Evolutionary conservation across 352 stramenopile species (phyloP).

Genomic region (Phytopythium kandeliae): DNA sequence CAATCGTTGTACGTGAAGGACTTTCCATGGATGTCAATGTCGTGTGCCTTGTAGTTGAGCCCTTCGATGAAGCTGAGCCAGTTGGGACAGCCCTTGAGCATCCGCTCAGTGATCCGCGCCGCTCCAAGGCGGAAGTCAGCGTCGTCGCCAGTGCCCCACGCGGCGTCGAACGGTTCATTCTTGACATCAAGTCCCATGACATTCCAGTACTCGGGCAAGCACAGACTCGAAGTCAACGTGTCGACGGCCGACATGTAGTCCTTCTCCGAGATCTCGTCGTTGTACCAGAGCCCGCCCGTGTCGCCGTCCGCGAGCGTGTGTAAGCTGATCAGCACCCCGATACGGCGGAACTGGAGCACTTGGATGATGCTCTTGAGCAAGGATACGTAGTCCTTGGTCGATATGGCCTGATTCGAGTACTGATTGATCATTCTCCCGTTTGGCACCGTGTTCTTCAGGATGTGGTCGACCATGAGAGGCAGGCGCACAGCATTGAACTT

Average conservation of each 20-base stretch:
- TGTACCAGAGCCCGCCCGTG: constrained; percentile 38
- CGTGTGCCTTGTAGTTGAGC: constrained; percentile 20
- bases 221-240: constrained; percentile 38
- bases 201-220: constrained; percentile 49
- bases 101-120: constrained; percentile 43
- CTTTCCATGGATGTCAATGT: constrained; percentile 21
- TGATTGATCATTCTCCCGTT: constrained; percentile 23
- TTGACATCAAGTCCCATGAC: constrained; percentile 56
- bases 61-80: constrained; percentile 53
- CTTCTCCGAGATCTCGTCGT: constrained; percentile 22
- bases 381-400: constrained; percentile 22
- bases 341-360: constrained; percentile 18
- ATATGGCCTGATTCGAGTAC: constrained; percentile 22
- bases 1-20: constrained; percentile 25
- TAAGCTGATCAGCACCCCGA: constrained; percentile 42
- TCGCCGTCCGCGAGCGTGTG: constrained; percentile 27
- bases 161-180: constrained; percentile 50
- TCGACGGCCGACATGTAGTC: constrained; percentile 40
- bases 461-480: constrained; percentile 23
- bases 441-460: constrained; percentile 21
- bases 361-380: constrained; percentile 25
- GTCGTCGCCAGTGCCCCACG: constrained; percentile 31
- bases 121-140: constrained; percentile 46
- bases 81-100: constrained; percentile 56
- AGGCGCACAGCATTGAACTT: constrained; percentile 32